A percentile compares a stretch with the other conserved stretches of the same genome.
phyloP scores from a whole-genome alignment of 208 protist genomes.

The Crithidia brevicula region DNA sequence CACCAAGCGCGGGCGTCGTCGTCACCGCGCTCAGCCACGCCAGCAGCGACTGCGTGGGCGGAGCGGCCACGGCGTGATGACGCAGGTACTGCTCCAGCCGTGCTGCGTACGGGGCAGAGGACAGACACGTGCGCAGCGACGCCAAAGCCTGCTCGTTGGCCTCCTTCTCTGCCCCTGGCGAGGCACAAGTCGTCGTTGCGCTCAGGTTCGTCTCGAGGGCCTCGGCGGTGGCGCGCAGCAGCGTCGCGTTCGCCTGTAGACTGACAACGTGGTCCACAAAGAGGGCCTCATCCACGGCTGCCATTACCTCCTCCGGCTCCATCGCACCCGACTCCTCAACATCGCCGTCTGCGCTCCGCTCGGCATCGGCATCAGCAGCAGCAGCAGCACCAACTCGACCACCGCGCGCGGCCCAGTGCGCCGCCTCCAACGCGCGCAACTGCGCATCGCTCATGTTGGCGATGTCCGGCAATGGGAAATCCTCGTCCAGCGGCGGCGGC shows the following conservation, averaged over 20 bases:
- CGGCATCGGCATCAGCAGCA: slow-evolving; percentile 9
- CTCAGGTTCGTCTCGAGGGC: slow-evolving; percentile 22
- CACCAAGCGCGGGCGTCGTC: slow-evolving; percentile 46
- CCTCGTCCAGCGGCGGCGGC: slow-evolving; percentile 52
- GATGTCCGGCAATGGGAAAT: slow-evolving; percentile 63
- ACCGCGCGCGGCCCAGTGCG: slow-evolving; percentile 32
- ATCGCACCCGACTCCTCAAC: neutral
- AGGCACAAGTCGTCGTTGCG: neutral
- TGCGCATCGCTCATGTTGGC: slow-evolving; percentile 52
- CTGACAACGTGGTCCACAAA: slow-evolving; percentile 75
- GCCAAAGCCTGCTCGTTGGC: neutral
- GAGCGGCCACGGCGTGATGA: slow-evolving; percentile 18
- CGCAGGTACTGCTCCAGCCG: slow-evolving; percentile 35
- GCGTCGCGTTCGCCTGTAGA: slow-evolving; percentile 37
- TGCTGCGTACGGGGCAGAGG: slow-evolving; percentile 6
- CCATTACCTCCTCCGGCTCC: slow-evolving; percentile 51
- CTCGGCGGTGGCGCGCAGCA: slow-evolving; percentile 48
- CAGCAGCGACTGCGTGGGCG: slow-evolving; percentile 35
- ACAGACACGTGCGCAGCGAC: slow-evolving; percentile 16
- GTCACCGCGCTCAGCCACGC: slow-evolving; percentile 79
- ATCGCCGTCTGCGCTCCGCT: neutral
- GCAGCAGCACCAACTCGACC: neutral
- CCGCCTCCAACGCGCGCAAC: slow-evolving; percentile 35
- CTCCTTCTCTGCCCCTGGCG: slow-evolving; percentile 10
- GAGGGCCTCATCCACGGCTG: slow-evolving; percentile 60